A percentile compares a stretch with the other conserved stretches of the same genome.
These are phyloP conservation scores for Candida suzukii DNA, from an alignment of 805 yeast species.

Conservation along the genomic window DNA sequence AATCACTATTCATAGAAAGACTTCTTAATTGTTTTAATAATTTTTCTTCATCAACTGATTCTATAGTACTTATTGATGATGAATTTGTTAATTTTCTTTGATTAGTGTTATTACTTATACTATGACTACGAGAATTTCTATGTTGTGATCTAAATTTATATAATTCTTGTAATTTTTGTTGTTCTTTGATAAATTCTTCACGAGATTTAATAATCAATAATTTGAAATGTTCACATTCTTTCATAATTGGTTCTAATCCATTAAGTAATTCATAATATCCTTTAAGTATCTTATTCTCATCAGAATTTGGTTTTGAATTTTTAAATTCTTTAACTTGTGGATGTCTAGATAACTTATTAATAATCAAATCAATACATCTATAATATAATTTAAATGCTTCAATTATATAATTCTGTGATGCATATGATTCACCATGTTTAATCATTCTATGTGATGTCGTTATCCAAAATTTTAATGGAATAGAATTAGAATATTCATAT, in stretches of 20 bases:
- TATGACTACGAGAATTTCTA: not conserved
- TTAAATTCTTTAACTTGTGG: conserved; percentile 31
- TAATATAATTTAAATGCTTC: conserved; percentile 51
- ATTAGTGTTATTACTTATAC: not conserved
- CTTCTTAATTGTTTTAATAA: conserved; percentile 2
- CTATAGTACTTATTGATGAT: not conserved
- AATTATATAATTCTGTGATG: conserved; percentile 32
- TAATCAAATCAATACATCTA: conserved; percentile 51
- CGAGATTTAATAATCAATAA: conserved; percentile 18
- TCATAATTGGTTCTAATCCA: conserved; percentile 19
- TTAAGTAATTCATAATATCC: conserved; percentile 17
- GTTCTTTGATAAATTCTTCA: conserved; percentile 13
- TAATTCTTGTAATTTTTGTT: conserved; percentile 9
- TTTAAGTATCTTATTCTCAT: conserved; percentile 17
- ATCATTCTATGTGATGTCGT: conserved; percentile 42
- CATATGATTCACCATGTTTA: conserved; percentile 41
- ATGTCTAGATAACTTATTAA: conserved; percentile 38
- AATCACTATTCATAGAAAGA: conserved; percentile 2
- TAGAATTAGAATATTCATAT: conserved; percentile 44
- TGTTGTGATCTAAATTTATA: not conserved
- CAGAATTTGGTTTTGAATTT: conserved; percentile 8
- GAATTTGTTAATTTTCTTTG: not conserved
- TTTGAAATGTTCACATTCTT: conserved; percentile 24
- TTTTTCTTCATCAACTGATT: conserved; percentile 1
- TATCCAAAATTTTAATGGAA: conserved; percentile 49